Evolutionary conservation across 148 eudicot genomes (phyloP), one percentile per base, ranked within the genome.

Genomic region (Diospyros lotus): DNA sequence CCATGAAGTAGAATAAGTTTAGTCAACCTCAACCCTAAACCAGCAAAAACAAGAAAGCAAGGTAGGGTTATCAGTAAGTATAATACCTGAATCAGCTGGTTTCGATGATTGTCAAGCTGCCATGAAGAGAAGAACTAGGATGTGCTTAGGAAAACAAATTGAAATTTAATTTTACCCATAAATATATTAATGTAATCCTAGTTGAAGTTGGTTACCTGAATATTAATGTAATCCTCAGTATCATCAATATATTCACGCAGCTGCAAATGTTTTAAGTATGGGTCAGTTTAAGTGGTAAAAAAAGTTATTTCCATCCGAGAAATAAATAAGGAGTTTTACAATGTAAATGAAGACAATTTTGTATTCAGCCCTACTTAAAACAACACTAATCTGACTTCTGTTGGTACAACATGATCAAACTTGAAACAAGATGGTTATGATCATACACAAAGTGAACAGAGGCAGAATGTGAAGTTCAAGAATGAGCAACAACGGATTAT

Each of bases 61-160:
- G 58, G 2, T 58, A 45, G 11, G 9, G 56, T 51, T 17, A 13
- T 6, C 45, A 12, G 3, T 66, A 54, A 7, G 2, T 53, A 64
- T 9, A 53, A 12, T 56, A 89, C 93, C 90, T 89, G 93, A 87
- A 89, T 89, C 72, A 89, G 72, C 82, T 89, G 93, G 75, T 89
- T 89, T 41, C 93, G 89, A 84, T 89, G 90, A 82, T 89, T 89
- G 87, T 89, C 93, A 82, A 89, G 93, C 93, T 89, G 90, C 78
- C 28, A 28, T 28, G 0, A 89, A 73, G 53, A 18, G 58, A 53
- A 48, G 72, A 43, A 54, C 69, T 28, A 64, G 0, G 63, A 69
- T 58, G 14, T 64, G 76, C 61, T 69, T 77, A 48, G 64, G 50
- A 15, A 66, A 71, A 13, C 66, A 43, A 45, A 10, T 51, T 46